Evolutionary conservation across 192 early-diverging fungal species (phyloP).

Genomic region (Entophlyctis helioformis): DNA sequence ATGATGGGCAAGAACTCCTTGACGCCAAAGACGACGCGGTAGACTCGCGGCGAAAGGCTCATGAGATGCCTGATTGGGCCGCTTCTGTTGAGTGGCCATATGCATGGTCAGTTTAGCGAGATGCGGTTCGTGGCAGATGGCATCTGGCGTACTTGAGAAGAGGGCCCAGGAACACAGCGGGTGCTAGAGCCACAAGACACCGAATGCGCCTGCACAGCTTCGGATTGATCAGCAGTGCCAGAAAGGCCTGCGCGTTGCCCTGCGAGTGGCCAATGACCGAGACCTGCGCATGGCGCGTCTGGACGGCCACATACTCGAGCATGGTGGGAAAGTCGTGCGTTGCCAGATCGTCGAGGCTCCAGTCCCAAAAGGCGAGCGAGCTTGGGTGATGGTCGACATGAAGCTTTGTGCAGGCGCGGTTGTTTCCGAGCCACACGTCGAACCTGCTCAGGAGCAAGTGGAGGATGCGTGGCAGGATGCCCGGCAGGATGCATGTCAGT

Average conservation of each 20-base stretch:
- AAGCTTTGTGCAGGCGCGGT: constrained; percentile 8
- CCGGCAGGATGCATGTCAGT: background rate
- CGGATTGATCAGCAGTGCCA: constrained; percentile 12
- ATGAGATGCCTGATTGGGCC: constrained; percentile 11
- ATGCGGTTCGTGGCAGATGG: background rate
- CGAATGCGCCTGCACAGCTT: constrained; percentile 8
- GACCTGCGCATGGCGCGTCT: constrained; percentile 9
- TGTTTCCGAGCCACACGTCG: constrained; percentile 26
- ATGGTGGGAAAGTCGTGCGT: constrained; percentile 16
- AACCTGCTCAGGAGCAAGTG: background rate
- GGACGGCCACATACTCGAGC: constrained; percentile 9
- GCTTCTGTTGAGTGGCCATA: background rate
- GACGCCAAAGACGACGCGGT: constrained; percentile 10
- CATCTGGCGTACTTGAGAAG: constrained; percentile 5
- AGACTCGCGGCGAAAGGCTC: background rate
- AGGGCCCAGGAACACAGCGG: constrained; percentile 21
- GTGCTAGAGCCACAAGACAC: constrained; percentile 18
- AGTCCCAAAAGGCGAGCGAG: constrained; percentile 16
- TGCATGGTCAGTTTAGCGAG: background rate
- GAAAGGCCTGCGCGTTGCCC: constrained; percentile 25
- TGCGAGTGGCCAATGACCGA: constrained; percentile 23
- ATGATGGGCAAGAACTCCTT: constrained; percentile 33
- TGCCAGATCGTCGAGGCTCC: constrained; percentile 19
- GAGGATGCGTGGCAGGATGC: background rate
- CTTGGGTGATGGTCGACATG: constrained; percentile 5